Evolutionary conservation across 1,139 yeast species (phyloP), one percentile per base, ranked within the genome.

Genomic region (Meyerozyma guilliermondii): DNA sequence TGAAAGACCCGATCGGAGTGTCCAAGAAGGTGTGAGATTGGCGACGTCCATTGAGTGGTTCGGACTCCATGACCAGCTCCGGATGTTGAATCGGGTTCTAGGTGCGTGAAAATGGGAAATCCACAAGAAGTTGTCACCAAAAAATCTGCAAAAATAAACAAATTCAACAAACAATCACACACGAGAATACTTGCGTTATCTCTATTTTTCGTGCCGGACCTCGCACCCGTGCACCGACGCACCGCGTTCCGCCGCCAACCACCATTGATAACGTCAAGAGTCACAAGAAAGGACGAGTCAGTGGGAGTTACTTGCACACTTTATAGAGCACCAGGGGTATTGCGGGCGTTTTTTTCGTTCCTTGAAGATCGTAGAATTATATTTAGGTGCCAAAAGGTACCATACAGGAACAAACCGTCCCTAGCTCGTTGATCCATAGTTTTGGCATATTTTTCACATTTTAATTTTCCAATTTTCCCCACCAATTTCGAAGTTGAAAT

Each of bases 1-100:
- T 69, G 50, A 72, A 71, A 23, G 76, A 72, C 9, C 78, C 77
- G 18, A 69, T 53, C 3, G 75, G 74, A 33, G 63, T 51, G 50
- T 72, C 77, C 35, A 69, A 52, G 42, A 68, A 56, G 4, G 63
- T 47, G 26, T 52, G 56, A 23, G 68, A 60, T 18, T 57, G 62
- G 40, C 68, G 55, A 23, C 36, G 36, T 9, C 36, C 36, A 10
- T 11, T 33, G 11, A 33, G 36, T 10, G 36, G 36, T n/a, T 33
- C 24, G 23, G 23, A n/a, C n/a, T 33, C 36, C 24, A 17, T 33
- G 16, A 6, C 16, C 34, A 6, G 20, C 11, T 30, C 34, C 13
- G 17, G 14, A 6, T 26, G 13, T 26, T 10, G 13, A 4, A 13
- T 26, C 13, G 13, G 28, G 28, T 26, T 11, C 28, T 11, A 13